These are phyloP conservation scores for Madurella mycetomatis DNA, from an alignment of 2,329 filamentous ascomycete genomes.

Conservation along the genomic window DNA sequence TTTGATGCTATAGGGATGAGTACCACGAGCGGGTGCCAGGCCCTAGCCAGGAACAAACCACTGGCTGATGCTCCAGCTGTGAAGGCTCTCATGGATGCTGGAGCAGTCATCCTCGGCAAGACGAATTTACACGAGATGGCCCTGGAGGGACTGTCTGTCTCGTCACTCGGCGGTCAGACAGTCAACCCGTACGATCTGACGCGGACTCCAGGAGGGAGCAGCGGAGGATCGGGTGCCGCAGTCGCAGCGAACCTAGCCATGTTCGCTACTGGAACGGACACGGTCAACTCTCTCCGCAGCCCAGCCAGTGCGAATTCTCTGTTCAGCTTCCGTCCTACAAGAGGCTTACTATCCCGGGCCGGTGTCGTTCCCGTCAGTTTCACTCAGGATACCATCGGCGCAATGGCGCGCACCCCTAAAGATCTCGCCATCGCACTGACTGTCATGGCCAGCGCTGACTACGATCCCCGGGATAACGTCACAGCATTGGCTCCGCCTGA, in stretches of 20 bases:
- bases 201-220: conserved; percentile 62
- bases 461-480: conserved; percentile 48
- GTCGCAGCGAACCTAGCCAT: conserved; percentile 53
- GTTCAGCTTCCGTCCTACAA: conserved; percentile 55
- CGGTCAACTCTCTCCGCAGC: conserved; percentile 58
- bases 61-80: conserved; percentile 47
- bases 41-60: conserved; percentile 44
- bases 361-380: conserved; percentile 54
- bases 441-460: conserved; percentile 49
- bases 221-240: conserved; percentile 58
- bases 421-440: conserved; percentile 49
- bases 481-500: conserved; percentile 45
- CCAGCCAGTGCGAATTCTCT: conserved; percentile 58
- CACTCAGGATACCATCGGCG: conserved; percentile 53
- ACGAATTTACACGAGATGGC: conserved; percentile 61
- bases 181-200: conserved; percentile 61
- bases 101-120: conserved; percentile 57
- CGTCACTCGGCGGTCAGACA: conserved; percentile 60
- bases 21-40: conserved; percentile 53
- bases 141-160: conserved; percentile 59
- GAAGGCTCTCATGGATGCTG: conserved; percentile 43
- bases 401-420: conserved; percentile 47
- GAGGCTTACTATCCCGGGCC: conserved; percentile 45
- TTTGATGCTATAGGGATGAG: conserved; percentile 52
- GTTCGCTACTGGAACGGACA: conserved; percentile 55